Evolutionary conservation across 768 basidiomycete species (phyloP), one percentile per base, ranked within the genome.

Genomic region (Collybia sp.): DNA sequence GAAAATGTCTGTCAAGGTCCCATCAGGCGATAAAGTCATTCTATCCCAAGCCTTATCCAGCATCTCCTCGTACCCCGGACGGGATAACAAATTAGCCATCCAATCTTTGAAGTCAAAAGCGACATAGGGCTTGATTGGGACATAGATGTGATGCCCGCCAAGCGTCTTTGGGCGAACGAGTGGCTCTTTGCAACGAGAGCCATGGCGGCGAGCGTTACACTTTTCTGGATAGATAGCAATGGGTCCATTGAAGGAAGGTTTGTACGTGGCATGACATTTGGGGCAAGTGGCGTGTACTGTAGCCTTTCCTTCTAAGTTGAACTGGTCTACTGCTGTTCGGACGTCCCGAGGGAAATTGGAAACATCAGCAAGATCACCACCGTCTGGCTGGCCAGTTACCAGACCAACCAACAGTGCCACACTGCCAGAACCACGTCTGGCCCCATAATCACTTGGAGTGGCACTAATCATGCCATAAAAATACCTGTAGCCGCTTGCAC

Each of bases 81-180:
- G 53, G 5, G 54, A 41, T 12, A 65, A 46, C 5, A 65, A 39
- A 15, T 54, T 30, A 1, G 56, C 55, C n/a, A 65, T 13, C 63
- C 63, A 65, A 41, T 63, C 56, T 15, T 57, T 55, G 43, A 62
- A 54, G 37, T 58, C 53, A 37, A 52, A 59, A 5, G 39, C 48
- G 19, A 61, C 45, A 44, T 47, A 61, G 5, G 51, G 46, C 31
- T 49, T 52, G 44, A 59, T 58, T 5, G 57, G 60, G 19, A 56
- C 49, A 16, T 47, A 37, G 35, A 37, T 37, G n/a, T 10, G 35
- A 37, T 18, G 35, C 10, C 17, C 17, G 4, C n/a, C 4, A 10
- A 37, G 3, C n/a, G 17, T 37, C 17, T 37, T 37, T n/a, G 35
- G 35, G 6, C 35, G 35, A 13, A 45, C 30, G 12, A 48, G 46